Evolutionary conservation across 2,329 filamentous ascomycete genomes (phyloP), one percentile per base, ranked within the genome.

Genomic region (Talaromyces sp.): DNA sequence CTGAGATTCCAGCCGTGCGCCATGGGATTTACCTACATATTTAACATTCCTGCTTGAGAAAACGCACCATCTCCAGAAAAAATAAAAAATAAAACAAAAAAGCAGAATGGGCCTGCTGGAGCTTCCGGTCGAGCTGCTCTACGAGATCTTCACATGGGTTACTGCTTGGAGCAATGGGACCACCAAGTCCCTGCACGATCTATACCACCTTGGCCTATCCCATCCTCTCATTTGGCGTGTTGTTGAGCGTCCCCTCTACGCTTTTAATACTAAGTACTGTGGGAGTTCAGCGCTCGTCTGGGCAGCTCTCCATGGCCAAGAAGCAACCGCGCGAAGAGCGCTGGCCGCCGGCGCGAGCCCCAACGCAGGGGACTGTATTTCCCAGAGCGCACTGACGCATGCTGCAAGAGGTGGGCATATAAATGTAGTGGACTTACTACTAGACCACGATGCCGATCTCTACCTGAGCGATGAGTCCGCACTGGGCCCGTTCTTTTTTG

Each of bases 11-110:
- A 24, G 13, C 14, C 9, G 14, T n/a, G 24, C 43, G 10, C 19
- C 43, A 46, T 46, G 43, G 43, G 11, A 24, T 9, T 24, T 24
- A 11, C 19, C 9, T 6, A 24, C 4, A 46, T 3, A 11, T 24
- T 46, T 46, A 6, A 46, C 13, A 24, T 1, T 21, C 4, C 2
- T 24, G 7, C 8, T 24, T 46, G 43, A 24, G 19, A 9, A 17
- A 3, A 38, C 6, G 14, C 5, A 7, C 17, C 7, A 13, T 17
- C 17, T 61, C 43, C 68, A 46, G 11, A 46, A 24, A 24, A 13
- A 46, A 4, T 61, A 50, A 69, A 46, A 11, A 46, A 24, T n/a
- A 13, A 46, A 46, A 21, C 24, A 46, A 21, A 46, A 24, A 46
- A 46, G 9, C n/a, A 19, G 11, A 46, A 46, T 46, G 43, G 43